A percentile compares a stretch with the other conserved stretches of the same genome.
phyloP scores from a whole-genome alignment of 169 alveolate species.

The Hepatocystis sp. region DNA sequence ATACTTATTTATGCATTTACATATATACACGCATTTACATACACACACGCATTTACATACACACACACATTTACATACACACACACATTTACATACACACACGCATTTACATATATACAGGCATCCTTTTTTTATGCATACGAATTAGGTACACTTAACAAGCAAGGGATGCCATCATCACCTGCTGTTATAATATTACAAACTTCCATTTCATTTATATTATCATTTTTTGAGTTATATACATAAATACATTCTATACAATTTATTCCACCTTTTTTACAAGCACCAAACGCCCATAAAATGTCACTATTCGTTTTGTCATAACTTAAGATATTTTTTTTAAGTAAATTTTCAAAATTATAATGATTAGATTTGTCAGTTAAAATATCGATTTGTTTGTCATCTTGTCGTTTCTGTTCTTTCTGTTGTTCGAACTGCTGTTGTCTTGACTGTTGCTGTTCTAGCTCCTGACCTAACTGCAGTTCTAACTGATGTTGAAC shows the following conservation, averaged over 20 bases:
- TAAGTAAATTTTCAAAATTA: too few species aligned
- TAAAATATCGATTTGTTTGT: too few species aligned
- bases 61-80: too few species aligned
- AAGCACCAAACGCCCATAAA: constrained; percentile 75
- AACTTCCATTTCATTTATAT: constrained; percentile 55
- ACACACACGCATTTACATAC: neutral
- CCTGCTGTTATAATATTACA: constrained; percentile 54
- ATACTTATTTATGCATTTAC: too few species aligned
- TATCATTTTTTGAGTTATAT: constrained; percentile 33
- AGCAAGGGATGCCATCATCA: constrained; percentile 71
- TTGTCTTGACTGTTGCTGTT: neutral
- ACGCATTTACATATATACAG: neutral
- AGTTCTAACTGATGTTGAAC: neutral
- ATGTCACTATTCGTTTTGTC: constrained; percentile 28
- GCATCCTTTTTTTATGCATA: neutral
- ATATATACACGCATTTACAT: neutral
- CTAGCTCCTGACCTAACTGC: neutral
- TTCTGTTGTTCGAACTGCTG: neutral
- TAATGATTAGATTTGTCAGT: too few species aligned
- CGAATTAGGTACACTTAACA: constrained; percentile 45
- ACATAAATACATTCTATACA: constrained; percentile 70
- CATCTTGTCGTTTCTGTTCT: neutral
- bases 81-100: constrained; percentile 1
- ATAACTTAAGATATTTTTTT: too few species aligned
- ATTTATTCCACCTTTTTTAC: constrained; percentile 72